These are phyloP conservation scores for Pythium rhizo-oryzae DNA, from an alignment of 352 stramenopile species.

Conservation along the genomic window DNA sequence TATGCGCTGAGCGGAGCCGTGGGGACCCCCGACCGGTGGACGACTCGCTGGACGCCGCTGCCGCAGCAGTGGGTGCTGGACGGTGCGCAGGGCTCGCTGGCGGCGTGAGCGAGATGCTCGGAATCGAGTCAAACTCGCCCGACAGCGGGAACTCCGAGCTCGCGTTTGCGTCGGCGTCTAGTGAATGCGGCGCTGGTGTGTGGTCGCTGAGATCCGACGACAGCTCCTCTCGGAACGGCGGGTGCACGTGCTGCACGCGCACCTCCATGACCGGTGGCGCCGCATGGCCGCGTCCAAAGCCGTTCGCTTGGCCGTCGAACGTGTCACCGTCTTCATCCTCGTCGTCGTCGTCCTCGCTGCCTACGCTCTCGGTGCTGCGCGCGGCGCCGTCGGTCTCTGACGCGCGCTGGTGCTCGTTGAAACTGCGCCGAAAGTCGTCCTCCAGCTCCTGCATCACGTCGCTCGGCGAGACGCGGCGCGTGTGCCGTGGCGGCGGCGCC, in stretches of 20 bases:
- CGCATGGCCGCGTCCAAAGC: not conserved
- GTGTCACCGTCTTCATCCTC: constrained; percentile 3
- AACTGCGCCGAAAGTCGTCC: constrained; percentile 17
- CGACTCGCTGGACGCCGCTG: not conserved
- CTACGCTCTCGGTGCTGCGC: not conserved
- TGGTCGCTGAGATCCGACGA: constrained; percentile 25
- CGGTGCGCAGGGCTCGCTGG: constrained; percentile 22
- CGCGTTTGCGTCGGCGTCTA: constrained; percentile 12
- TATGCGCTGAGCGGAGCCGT: no score
- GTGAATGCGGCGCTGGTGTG: constrained; percentile 7
- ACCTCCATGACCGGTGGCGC: constrained; percentile 9
- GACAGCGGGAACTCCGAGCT: constrained; percentile 2
- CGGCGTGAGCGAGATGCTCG: constrained; percentile 34
- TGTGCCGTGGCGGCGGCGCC: no score
- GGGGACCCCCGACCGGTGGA: no score
- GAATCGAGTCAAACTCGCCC: constrained; percentile 30
- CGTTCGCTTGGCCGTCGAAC: not conserved
- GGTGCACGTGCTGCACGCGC: constrained; percentile 8
- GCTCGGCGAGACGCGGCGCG: constrained; percentile 3
- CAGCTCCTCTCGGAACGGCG: constrained; percentile 36
- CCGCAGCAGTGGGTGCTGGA: not conserved
- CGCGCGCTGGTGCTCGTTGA: constrained; percentile 13
- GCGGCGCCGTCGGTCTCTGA: not conserved
- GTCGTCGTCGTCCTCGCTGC: not conserved
- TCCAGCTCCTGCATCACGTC: constrained; percentile 25